Base-by-base conservation (phyloP, 345 rosid genomes). In the Aquilaria sinensis region DNA sequence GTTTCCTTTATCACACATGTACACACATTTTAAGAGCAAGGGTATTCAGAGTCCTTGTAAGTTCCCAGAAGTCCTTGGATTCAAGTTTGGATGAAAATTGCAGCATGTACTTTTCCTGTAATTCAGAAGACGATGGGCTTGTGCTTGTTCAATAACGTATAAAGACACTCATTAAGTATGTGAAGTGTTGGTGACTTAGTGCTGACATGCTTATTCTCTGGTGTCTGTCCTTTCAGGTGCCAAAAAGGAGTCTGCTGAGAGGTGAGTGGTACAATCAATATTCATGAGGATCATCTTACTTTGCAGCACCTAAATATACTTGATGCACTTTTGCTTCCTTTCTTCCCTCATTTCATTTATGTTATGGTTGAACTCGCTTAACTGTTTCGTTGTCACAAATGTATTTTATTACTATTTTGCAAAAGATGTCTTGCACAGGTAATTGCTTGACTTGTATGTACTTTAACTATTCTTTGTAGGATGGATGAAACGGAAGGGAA, bases 151-250 rank as follows among this genome's bases (percentile, higher is more conserved):
- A 9, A 37, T 37, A 1, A 37, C 5, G 8, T 3, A 37, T 37
- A 37, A 37, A 37, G 43, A 5, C 8, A 9, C 43, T 37, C 43
- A 37, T 37, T 37, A 5, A 37, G 43, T 37, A 37, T 37, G 5
- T 3, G 23, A 3, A 9, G 43, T 37, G 43, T 37, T 37, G 43
- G 43, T 37, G 5, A 37, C 43, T 37, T 37, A 1, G 55, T 75
- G 65, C 70, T 43, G n/a, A 43, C 30, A 41, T 31, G 31, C 54
- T 15, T 33, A 31, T 23, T 23, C 64, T 51, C 5, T 61, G 62
- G 34, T 63, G 56, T 61, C 60, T 57, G 55, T 54, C 75, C 60
- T 69, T 51, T 12, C 56, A 83, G 96, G 85, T 82, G 78, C 64
- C 68, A 68, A 73, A 62, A 48, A 31, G 55, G 70, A 74, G 67